Base-by-base conservation (phyloP, 768 basidiomycete species). In the Strobilomyces dryophilus region DNA sequence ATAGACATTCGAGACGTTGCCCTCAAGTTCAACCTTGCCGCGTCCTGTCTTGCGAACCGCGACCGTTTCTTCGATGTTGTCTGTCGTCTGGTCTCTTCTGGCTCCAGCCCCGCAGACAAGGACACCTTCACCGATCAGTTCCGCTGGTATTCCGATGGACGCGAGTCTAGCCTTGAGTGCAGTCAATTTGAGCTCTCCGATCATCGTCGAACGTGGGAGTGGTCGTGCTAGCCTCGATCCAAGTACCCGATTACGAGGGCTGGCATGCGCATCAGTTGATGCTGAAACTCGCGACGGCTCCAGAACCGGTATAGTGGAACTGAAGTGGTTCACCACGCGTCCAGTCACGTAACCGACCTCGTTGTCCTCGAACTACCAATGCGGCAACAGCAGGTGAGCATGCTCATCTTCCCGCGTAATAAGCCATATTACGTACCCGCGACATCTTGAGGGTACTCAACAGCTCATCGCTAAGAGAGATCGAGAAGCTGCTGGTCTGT, bases 51-150 rank as follows among this genome's bases (percentile, higher is more conserved):
- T 99, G 60, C 87, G 76, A 27, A 98, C 95, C 0, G 92, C 87
- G 5, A 98, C 94, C 4, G 84, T 80, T 49, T 87, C 84, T 54
- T 80, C 78, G 29, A 81, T 64, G 31, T 74, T 61, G 49, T 81
- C 79, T 32, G 75, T 66, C 27, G 71, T 66, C 42, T 72, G 64
- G 55, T 60, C 58, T 65, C 72, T 58, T 67, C 72, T 80, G 17
- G 78, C 83, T 32, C 76, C 82, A 8, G 77, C 74, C 36, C 85
- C 87, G 64, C 97, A 99, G 34, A 99, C 80, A 27, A 99, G 77
- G 9, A 95, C 89, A 74, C 97, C 97, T 72, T 98, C 95, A 21
- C 95, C 95, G n/a, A 94, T 86, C 51, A 98, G 85, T 68, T 98
- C 95, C 0, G 95, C 92, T 41, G 89, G 86, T 43, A 98, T 84